phyloP scores from a whole-genome alignment of 139 green algal genomes.

The Coelastrella sp. region DNA sequence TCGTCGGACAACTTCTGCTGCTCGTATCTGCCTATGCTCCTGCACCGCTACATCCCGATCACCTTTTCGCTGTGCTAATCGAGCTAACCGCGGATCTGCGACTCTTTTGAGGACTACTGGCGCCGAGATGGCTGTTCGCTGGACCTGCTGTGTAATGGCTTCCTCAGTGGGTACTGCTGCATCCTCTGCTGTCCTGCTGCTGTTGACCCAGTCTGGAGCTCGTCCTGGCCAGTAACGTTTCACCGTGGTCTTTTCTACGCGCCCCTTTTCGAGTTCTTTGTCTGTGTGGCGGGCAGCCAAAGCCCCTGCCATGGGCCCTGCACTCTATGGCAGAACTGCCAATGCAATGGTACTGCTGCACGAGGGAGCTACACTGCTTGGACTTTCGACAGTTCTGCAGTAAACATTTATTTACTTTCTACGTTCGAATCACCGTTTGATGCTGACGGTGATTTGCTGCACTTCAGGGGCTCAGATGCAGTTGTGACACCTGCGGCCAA shows the following conservation, averaged over 20 bases:
- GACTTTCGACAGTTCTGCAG: too few species aligned
- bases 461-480: too few species aligned
- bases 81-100: slow-evolving; percentile 72
- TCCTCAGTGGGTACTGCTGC: slow-evolving; percentile 21
- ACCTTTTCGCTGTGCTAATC: slow-evolving; percentile 57
- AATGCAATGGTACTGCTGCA: too few species aligned
- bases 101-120: slow-evolving; percentile 76
- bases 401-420: too few species aligned
- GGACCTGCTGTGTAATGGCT: slow-evolving; percentile 45
- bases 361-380: too few species aligned
- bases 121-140: slow-evolving; percentile 65
- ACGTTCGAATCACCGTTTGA: too few species aligned
- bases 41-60: slow-evolving; percentile 56
- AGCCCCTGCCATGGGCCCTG: slow-evolving; percentile 59
- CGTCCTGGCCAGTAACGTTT: slow-evolving; percentile 89
- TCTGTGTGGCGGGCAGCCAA: slow-evolving; percentile 51
- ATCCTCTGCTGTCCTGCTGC: slow-evolving; percentile 38
- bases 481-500: too few species aligned
- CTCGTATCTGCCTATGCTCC: slow-evolving; percentile 55
- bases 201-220: slow-evolving; percentile 84
- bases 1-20: slow-evolving; percentile 63
- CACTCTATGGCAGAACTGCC: too few species aligned
- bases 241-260: slow-evolving; percentile 79
- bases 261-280: slow-evolving; percentile 76
- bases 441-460: too few species aligned